A percentile compares a stretch with the other conserved stretches of the same genome.
These are phyloP conservation scores for Plasmodium billcollinsi DNA, from an alignment of 169 alveolate genomes.

Conservation along the genomic window DNA sequence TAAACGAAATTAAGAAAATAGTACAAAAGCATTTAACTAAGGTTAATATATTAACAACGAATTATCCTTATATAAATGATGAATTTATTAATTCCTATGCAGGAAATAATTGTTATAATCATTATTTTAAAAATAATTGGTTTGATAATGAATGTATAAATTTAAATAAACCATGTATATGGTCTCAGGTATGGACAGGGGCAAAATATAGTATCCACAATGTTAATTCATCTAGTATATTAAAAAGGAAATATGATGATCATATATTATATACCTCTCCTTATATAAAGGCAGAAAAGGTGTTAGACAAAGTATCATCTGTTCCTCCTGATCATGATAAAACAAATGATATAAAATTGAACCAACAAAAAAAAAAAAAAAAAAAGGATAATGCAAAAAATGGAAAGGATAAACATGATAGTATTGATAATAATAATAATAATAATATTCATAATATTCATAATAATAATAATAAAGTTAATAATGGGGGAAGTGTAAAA, in stretches of 20 bases:
- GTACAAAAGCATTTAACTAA: slow-evolving; percentile 59
- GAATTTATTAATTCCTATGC: slow-evolving; percentile 65
- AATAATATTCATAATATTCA: neutral
- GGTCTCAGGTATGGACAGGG: slow-evolving; percentile 78
- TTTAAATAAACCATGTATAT: slow-evolving; percentile 68
- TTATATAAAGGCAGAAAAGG: neutral
- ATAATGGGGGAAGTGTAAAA: too few relatives aligned
- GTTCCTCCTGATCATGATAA: neutral
- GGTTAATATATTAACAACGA: slow-evolving; percentile 67
- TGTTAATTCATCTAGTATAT: slow-evolving; percentile 23
- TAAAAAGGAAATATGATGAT: slow-evolving; percentile 24
- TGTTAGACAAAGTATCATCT: too few relatives aligned
- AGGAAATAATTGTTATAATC: slow-evolving; percentile 75
- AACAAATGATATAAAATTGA: neutral
- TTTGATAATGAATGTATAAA: slow-evolving; percentile 67
- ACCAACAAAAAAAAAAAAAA: too few relatives aligned
- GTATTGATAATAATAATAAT: too few relatives aligned
- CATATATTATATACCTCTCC: slow-evolving; percentile 13
- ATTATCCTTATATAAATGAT: slow-evolving; percentile 49
- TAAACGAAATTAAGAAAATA: slow-evolving; percentile 42
- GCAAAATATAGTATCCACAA: slow-evolving; percentile 76
- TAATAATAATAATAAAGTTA: neutral
- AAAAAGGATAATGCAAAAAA: neutral
- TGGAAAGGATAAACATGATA: neutral
- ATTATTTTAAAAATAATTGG: slow-evolving; percentile 71